phyloP scores from a whole-genome alignment of 2,329 filamentous ascomycete species.

The Sphaerulina populicola region DNA sequence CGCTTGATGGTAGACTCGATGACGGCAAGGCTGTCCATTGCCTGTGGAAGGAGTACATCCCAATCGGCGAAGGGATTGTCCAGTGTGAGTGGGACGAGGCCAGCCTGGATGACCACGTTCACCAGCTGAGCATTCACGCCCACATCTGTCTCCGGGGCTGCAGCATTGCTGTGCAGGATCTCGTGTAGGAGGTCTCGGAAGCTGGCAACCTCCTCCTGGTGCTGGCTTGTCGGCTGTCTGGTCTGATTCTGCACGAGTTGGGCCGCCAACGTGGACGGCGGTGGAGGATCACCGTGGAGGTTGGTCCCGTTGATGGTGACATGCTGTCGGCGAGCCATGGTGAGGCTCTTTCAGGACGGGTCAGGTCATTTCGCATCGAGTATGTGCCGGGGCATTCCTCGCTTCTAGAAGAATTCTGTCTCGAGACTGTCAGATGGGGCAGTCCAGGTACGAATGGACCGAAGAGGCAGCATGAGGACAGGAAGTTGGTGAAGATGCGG shows the following conservation, averaged over 20 bases:
- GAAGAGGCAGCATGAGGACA: not conserved
- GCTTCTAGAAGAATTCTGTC: not conserved
- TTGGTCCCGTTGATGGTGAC: conserved; percentile 8
- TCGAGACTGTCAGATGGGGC: not conserved
- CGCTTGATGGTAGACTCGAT: conserved; percentile 66
- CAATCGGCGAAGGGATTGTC: conserved; percentile 60
- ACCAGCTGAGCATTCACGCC: conserved; percentile 78
- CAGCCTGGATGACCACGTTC: conserved; percentile 71
- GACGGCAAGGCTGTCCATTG: conserved; percentile 66
- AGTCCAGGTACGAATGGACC: not conserved
- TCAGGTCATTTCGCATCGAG: conserved; percentile 3
- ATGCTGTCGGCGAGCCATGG: conserved; percentile 35
- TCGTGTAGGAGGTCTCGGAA: conserved; percentile 67
- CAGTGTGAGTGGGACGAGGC: conserved; percentile 59
- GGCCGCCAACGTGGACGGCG: conserved; percentile 75
- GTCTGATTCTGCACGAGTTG: conserved; percentile 71
- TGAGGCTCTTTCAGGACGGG: conserved; percentile 2
- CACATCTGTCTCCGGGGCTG: conserved; percentile 54
- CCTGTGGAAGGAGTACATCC: conserved; percentile 51
- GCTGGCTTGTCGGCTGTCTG: conserved; percentile 48
- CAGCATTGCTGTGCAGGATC: conserved; percentile 42
- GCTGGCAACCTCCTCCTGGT: conserved; percentile 43
- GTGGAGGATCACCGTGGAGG: conserved; percentile 33
- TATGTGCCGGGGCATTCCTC: not conserved
- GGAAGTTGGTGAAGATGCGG: not conserved